Evolutionary conservation across 2,329 filamentous ascomycete species (phyloP).

Genomic region (Penicillium sp.): DNA sequence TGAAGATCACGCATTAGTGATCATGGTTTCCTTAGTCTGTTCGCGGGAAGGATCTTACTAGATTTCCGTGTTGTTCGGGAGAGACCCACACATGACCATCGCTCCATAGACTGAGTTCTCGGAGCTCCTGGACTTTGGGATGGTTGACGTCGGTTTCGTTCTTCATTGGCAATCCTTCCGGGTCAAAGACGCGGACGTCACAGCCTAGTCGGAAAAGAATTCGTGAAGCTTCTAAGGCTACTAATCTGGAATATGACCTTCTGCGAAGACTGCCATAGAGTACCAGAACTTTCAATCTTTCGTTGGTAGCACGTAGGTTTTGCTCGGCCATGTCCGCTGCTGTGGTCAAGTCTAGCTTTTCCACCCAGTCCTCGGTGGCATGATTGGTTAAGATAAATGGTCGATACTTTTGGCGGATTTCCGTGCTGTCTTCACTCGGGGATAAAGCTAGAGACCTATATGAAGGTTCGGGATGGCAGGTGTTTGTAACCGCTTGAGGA

Average conservation of each 20-base stretch:
- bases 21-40: background rate
- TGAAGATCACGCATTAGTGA: background rate
- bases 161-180: constrained; percentile 59
- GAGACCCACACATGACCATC: constrained; percentile 66
- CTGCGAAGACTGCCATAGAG: constrained; percentile 60
- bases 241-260: constrained; percentile 59
- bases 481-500: background rate
- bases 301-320: constrained; percentile 42
- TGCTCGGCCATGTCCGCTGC: constrained; percentile 52
- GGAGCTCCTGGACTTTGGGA: constrained; percentile 62
- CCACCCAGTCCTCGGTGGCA: constrained; percentile 55
- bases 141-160: constrained; percentile 60
- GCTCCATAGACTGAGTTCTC: constrained; percentile 61
- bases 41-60: constrained; percentile 42
- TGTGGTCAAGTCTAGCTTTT: constrained; percentile 55
- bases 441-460: constrained; percentile 47
- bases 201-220: constrained; percentile 65
- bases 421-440: constrained; percentile 48
- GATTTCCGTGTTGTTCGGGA: constrained; percentile 65
- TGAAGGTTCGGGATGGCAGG: background rate
- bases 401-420: constrained; percentile 52
- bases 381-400: constrained; percentile 54
- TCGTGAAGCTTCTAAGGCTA: constrained; percentile 60
- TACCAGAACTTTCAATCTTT: constrained; percentile 57
- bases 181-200: constrained; percentile 64